Evolutionary conservation across 2,329 filamentous ascomycete genomes (phyloP).

Genomic region (Gremmenia infestans): DNA sequence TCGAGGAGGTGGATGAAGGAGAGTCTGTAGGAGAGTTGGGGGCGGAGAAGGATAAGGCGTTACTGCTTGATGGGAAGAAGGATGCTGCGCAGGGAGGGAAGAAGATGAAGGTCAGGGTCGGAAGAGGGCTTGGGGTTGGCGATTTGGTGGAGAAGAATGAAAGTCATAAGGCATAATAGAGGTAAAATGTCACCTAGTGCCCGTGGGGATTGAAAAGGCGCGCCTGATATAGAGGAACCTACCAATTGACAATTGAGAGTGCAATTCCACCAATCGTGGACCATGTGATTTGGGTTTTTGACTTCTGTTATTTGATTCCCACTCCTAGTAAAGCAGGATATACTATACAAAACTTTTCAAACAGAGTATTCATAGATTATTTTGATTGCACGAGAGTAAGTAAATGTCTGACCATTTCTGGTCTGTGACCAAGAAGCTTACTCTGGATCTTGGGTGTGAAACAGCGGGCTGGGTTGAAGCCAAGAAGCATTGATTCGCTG

Average conservation of each 20-base stretch:
- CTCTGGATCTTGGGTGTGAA: too few relatives aligned
- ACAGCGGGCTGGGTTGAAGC: too few relatives aligned
- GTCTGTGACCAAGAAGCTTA: too few relatives aligned
- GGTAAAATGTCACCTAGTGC: neutral
- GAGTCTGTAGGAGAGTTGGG: constrained; percentile 65
- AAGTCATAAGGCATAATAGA: constrained; percentile 39
- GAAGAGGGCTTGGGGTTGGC: constrained; percentile 71
- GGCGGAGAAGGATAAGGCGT: constrained; percentile 35
- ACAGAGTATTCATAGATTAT: too few relatives aligned
- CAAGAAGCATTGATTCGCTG: too few relatives aligned
- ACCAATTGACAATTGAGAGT: neutral
- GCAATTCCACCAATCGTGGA: too few relatives aligned
- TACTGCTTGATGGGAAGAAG: constrained; percentile 45
- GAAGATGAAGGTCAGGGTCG: constrained; percentile 82
- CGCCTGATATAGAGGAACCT: neutral
- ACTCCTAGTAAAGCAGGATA: too few relatives aligned
- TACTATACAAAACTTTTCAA: too few relatives aligned
- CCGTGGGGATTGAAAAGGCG: constrained; percentile 3
- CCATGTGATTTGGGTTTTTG: too few relatives aligned
- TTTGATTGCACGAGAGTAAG: too few relatives aligned
- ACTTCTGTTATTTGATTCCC: too few relatives aligned
- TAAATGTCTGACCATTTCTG: too few relatives aligned
- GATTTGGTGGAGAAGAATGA: constrained; percentile 71
- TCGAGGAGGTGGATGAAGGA: constrained; percentile 56
- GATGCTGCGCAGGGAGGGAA: constrained; percentile 45